These are phyloP conservation scores for Gnomoniopsis sp. DNA, from an alignment of 2,329 filamentous ascomycete species.

Conservation along the genomic window DNA sequence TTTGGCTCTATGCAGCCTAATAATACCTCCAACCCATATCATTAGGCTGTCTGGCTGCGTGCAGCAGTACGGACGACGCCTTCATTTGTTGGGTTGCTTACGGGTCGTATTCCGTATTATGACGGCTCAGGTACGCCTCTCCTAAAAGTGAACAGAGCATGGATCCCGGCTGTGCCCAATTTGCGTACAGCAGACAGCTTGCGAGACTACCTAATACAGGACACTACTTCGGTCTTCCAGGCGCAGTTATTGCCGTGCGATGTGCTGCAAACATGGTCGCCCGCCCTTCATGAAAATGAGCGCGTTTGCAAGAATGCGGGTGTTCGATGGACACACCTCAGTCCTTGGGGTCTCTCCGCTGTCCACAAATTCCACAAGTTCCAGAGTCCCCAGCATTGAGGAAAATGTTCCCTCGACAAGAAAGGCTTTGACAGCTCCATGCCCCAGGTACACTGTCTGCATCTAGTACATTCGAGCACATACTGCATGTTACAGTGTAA, in stretches of 20 bases:
- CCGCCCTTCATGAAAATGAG: too few species aligned
- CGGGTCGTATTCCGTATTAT: too few species aligned
- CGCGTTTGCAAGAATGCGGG: background rate
- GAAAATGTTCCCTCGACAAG: conserved; percentile 57
- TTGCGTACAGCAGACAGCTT: too few species aligned
- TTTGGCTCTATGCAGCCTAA: background rate
- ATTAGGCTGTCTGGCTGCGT: background rate
- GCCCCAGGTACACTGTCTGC: conserved; percentile 46
- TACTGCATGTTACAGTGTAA: conserved; percentile 55
- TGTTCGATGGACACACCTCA: background rate
- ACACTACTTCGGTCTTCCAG: background rate
- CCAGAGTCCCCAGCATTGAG: conserved; percentile 68
- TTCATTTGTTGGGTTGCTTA: too few species aligned
- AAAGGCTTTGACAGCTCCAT: conserved; percentile 61
- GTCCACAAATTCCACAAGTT: conserved; percentile 67
- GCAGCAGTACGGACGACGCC: background rate
- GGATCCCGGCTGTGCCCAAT: background rate
- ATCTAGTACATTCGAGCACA: conserved; percentile 69
- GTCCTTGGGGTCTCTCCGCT: conserved; percentile 25
- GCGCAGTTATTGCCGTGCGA: background rate
- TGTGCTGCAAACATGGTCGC: background rate
- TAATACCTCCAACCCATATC: too few species aligned
- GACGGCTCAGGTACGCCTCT: too few species aligned
- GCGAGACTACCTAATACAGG: too few species aligned
- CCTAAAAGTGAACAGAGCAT: too few species aligned